Percentiles rank a stretch among this genome's conserved stretches.
Conservation (phyloP, 768 basidiomycete species). For the Agrocybe pediades region DNA sequence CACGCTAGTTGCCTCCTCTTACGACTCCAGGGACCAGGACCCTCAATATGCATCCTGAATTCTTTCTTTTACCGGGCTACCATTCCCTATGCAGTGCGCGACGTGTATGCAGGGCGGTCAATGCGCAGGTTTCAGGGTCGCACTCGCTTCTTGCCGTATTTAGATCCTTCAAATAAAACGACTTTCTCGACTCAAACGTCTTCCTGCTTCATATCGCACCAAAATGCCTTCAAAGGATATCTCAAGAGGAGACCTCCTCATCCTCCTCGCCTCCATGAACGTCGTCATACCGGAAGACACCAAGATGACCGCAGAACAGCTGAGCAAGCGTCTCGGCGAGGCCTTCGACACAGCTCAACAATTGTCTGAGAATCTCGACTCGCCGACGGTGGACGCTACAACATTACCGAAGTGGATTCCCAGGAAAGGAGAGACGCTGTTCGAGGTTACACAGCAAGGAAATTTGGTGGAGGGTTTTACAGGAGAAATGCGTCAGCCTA, state of each 20-base stretch:
- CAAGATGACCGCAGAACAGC: constrained; percentile 26
- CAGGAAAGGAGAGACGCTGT: constrained; percentile 15
- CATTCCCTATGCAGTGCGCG: too few relatives aligned
- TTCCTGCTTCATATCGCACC: too few relatives aligned
- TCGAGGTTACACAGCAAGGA: constrained; percentile 20
- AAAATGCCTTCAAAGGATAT: constrained; percentile 13
- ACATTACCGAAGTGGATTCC: constrained; percentile 15
- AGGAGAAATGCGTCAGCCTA: constrained; percentile 9
- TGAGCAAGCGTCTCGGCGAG: constrained; percentile 22
- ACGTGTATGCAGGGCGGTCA: too few relatives aligned
- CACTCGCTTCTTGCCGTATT: too few relatives aligned
- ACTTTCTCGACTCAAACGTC: too few relatives aligned
- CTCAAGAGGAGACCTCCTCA: constrained; percentile 28
- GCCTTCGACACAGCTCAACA: constrained; percentile 30
- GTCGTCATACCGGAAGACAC: constrained; percentile 27
- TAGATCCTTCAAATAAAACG: too few relatives aligned
- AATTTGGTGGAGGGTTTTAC: constrained; percentile 23
- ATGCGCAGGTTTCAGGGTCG: too few relatives aligned
- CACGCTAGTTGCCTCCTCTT: too few relatives aligned
- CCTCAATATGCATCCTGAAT: too few relatives aligned
- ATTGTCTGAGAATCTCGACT: constrained; percentile 17
- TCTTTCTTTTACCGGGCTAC: too few relatives aligned
- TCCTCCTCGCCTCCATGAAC: constrained; percentile 28
- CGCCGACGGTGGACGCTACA: constrained; percentile 14
- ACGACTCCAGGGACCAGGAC: too few relatives aligned